Conservation (phyloP, 305 asterid genomes). For the Ilex paraguariensis region DNA sequence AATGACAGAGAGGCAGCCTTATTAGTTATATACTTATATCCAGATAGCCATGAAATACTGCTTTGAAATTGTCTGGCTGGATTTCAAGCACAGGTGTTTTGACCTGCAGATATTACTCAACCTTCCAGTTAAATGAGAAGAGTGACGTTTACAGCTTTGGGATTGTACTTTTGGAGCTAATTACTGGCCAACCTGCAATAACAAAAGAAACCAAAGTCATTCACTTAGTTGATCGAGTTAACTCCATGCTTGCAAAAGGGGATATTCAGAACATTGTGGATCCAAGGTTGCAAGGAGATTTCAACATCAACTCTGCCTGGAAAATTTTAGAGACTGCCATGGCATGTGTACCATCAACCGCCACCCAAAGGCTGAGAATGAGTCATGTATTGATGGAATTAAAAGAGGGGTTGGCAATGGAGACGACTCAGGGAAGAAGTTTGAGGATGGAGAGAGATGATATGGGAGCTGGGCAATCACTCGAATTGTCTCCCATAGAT, state of each 20-base stretch:
- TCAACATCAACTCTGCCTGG: not conserved
- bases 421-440: not conserved
- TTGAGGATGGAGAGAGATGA: not conserved
- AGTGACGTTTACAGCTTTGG: constrained; percentile 5
- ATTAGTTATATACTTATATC: too few relatives aligned
- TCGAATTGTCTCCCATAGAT: too few relatives aligned
- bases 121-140: not conserved
- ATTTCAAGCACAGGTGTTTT: too few relatives aligned
- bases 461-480: too few relatives aligned
- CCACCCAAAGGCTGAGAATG: not conserved
- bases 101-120: not conserved
- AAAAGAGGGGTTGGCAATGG: not conserved
- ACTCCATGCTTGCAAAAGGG: not conserved
- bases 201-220: not conserved
- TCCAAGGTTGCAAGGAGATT: not conserved
- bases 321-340: constrained; percentile 1
- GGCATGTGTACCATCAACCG: not conserved
- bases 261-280: not conserved
- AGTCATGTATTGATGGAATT: not conserved
- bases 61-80: too few relatives aligned
- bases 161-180: constrained; percentile 1
- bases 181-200: constrained; percentile 3
- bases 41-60: too few relatives aligned
- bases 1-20: too few relatives aligned
- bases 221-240: too few relatives aligned